These are phyloP conservation scores for Trapa bicornis DNA, from an alignment of 345 rosid species.

Conservation along the genomic window DNA sequence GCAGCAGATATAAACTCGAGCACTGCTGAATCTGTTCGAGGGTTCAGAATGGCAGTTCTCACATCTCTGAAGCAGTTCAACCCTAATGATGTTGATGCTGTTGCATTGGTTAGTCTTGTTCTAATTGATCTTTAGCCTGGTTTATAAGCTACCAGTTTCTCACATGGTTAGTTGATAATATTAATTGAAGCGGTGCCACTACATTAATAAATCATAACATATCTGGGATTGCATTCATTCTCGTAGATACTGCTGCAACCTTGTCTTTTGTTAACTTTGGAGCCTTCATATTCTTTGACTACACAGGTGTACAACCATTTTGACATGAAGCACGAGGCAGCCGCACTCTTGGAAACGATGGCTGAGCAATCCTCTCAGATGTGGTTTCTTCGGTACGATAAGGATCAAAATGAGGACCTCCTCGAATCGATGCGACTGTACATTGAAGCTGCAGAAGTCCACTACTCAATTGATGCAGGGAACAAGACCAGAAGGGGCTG, in stretches of 20 bases:
- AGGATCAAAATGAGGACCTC: conserved; percentile 86
- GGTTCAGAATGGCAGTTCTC: conserved; percentile 93
- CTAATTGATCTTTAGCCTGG: background rate
- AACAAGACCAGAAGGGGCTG: conserved; percentile 79
- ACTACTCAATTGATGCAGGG: conserved; percentile 88
- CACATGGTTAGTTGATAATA: no score
- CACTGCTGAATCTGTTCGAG: conserved; percentile 79
- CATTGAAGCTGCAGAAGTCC: conserved; percentile 95
- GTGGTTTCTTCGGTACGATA: conserved; percentile 71
- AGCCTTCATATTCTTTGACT: background rate
- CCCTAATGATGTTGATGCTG: conserved; percentile 78
- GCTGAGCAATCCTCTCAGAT: conserved; percentile 59
- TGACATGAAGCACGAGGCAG: conserved; percentile 95
- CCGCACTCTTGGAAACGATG: conserved; percentile 72
- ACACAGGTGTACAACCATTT: conserved; percentile 87
- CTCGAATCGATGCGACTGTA: conserved; percentile 84
- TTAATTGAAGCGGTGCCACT: background rate
- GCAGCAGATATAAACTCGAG: conserved; percentile 74
- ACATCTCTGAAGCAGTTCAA: conserved; percentile 91
- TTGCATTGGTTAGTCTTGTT: conserved; percentile 57
- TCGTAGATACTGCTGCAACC: background rate
- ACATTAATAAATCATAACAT: no score
- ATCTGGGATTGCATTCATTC: background rate
- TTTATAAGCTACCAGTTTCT: background rate
- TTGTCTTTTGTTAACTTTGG: background rate